Percentiles rank a stretch among this genome's conserved stretches.
Conservation (phyloP, 108 stramenopile genomes). For the Pseudonitzschia pungens region DNA sequence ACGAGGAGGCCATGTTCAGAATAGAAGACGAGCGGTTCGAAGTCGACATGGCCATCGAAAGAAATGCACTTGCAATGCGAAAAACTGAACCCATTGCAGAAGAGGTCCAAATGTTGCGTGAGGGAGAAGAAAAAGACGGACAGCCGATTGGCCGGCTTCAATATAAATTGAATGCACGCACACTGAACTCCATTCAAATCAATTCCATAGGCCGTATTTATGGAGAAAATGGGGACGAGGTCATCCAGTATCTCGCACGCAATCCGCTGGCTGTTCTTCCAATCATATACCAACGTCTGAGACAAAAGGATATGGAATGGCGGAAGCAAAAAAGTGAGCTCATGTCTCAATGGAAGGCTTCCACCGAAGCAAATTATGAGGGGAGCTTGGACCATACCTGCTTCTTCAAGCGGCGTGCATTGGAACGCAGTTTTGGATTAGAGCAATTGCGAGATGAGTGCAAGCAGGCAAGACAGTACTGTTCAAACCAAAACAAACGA, state of each 20-base stretch:
- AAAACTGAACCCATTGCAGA: conserved; percentile 91
- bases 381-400: conserved; percentile 68
- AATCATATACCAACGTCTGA: conserved; percentile 90
- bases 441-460: conserved; percentile 70
- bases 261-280: conserved; percentile 94
- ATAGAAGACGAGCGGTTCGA: conserved; percentile 93
- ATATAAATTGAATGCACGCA: conserved; percentile 65
- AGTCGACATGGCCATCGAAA: conserved; percentile 98
- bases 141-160: conserved; percentile 87
- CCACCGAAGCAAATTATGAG: conserved; percentile 58
- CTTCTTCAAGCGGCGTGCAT: conserved; percentile 52
- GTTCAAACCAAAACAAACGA: conserved; percentile 47
- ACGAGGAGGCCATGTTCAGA: conserved; percentile 78
- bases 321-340: conserved; percentile 66
- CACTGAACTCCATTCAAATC: conserved; percentile 72
- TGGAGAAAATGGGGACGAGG: conserved; percentile 85
- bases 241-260: conserved; percentile 89
- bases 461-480: conserved; percentile 50
- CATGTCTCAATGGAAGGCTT: conserved; percentile 59
- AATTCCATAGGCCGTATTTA: conserved; percentile 85
- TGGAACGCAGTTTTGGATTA: conserved; percentile 58
- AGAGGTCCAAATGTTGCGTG: conserved; percentile 75
- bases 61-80: conserved; percentile 83
- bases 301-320: conserved; percentile 97
- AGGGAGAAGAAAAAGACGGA: conserved; percentile 81